These are phyloP conservation scores for Aspergillus sp. DNA, from an alignment of 2,329 filamentous ascomycete species.

Conservation along the genomic window DNA sequence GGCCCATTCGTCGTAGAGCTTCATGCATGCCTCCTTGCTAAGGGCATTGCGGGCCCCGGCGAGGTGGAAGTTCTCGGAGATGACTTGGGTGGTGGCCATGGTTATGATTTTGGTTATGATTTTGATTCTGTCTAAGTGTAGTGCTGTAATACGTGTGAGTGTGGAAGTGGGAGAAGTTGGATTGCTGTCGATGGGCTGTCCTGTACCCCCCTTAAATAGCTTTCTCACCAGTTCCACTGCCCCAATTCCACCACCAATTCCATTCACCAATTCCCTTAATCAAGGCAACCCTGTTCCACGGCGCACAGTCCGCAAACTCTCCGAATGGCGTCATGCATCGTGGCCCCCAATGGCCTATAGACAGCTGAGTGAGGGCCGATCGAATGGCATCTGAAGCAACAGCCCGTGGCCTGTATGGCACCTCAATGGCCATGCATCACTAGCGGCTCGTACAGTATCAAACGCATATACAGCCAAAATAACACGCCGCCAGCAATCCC, in stretches of 20 bases:
- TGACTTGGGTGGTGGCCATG: conserved; percentile 13
- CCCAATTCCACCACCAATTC: background rate
- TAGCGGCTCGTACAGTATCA: no score
- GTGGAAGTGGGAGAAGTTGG: background rate
- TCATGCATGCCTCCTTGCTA: conserved; percentile 37
- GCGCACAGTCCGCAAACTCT: background rate
- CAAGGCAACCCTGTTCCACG: background rate
- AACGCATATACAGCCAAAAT: no score
- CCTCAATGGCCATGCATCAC: no score
- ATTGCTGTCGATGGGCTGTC: background rate
- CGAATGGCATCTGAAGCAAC: background rate
- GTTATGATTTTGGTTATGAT: background rate
- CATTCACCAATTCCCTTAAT: background rate
- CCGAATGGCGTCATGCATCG: background rate
- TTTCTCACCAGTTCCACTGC: background rate
- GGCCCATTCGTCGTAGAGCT: conserved; percentile 51
- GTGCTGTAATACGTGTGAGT: no score
- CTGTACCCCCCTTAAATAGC: background rate
- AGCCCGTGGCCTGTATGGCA: no score
- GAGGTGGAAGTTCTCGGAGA: conserved; percentile 23
- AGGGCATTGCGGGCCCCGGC: conserved; percentile 38
- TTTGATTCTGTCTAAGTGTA: no score
- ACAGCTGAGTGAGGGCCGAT: background rate
- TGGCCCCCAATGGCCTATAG: background rate
- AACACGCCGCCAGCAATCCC: no score